Conservation (phyloP, 1,284 basidiomycete species). For the Cryptococcus deneoformans region DNA sequence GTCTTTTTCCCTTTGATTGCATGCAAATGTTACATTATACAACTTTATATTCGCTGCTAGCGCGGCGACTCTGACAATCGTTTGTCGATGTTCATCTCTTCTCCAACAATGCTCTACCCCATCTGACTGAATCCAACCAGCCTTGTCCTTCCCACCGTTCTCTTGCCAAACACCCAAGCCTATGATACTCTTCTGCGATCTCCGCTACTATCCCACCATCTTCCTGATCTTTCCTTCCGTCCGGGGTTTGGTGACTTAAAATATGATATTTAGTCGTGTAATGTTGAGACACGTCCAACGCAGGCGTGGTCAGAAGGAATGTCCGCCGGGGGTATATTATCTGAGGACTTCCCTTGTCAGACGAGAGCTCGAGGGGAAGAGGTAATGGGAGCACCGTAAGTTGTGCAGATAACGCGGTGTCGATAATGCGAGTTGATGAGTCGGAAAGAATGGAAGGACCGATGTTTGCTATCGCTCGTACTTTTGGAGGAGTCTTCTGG, state of each 20-base stretch:
- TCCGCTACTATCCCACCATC: slow-evolving; percentile 9
- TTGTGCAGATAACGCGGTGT: slow-evolving; percentile 26
- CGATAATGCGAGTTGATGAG: slow-evolving; percentile 27
- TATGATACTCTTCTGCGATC: slow-evolving; percentile 24
- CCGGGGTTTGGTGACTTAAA: neutral
- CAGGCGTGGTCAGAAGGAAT: slow-evolving; percentile 26
- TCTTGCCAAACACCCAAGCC: slow-evolving; percentile 22
- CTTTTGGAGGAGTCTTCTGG: neutral
- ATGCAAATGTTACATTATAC: too few relatives aligned
- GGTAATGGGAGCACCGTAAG: slow-evolving; percentile 7
- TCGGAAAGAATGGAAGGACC: slow-evolving; percentile 25
- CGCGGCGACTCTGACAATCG: too few relatives aligned
- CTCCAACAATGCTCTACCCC: slow-evolving; percentile 39
- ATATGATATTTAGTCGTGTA: neutral
- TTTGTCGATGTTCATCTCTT: neutral
- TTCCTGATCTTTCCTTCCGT: slow-evolving; percentile 1
- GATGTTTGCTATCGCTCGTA: slow-evolving; percentile 21
- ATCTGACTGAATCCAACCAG: slow-evolving; percentile 4
- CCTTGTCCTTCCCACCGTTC: slow-evolving; percentile 10
- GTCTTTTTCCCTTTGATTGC: too few relatives aligned
- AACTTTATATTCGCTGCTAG: too few relatives aligned
- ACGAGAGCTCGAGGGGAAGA: slow-evolving; percentile 5
- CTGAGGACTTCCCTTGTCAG: neutral
- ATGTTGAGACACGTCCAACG: slow-evolving; percentile 16
- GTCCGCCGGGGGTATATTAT: slow-evolving; percentile 26